Percentiles rank a stretch among this genome's conserved stretches.
Evolutionary conservation across 177 flowering plant genomes (phyloP).

Genomic region (Telopea speciosissima): DNA sequence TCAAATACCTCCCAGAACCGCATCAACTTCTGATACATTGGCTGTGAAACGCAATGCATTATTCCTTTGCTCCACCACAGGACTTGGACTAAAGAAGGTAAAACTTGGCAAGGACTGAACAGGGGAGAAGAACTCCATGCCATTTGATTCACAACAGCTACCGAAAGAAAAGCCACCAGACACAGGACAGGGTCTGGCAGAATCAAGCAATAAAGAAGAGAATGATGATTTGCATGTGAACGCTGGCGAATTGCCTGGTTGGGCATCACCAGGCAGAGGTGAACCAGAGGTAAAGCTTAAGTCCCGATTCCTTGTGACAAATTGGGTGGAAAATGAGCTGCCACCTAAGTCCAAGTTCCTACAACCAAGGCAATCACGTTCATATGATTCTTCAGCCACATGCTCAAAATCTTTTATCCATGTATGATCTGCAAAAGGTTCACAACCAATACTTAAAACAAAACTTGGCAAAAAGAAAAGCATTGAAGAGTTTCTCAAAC

Average conservation of each 20-base stretch:
- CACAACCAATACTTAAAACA: background rate
- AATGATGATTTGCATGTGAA: slow-evolving; percentile 76
- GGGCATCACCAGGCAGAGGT: slow-evolving; percentile 25
- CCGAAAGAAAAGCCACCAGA: slow-evolving; percentile 56
- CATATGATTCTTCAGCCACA: slow-evolving; percentile 17
- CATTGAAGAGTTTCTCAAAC: slow-evolving; percentile 1
- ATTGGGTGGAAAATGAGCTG: slow-evolving; percentile 26
- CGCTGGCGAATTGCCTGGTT: slow-evolving; percentile 35
- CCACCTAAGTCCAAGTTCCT: slow-evolving; percentile 19
- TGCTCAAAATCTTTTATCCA: slow-evolving; percentile 39
- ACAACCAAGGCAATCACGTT: slow-evolving; percentile 2
- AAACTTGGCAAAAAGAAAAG: background rate
- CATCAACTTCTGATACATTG: slow-evolving; percentile 16
- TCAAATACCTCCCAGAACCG: slow-evolving; percentile 36
- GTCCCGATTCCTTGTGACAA: slow-evolving; percentile 42
- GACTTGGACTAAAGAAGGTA: slow-evolving; percentile 46
- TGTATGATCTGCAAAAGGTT: slow-evolving; percentile 45
- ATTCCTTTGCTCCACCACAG: slow-evolving; percentile 27
- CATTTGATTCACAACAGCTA: slow-evolving; percentile 29
- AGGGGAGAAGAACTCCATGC: slow-evolving; percentile 39
- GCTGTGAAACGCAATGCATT: slow-evolving; percentile 16
- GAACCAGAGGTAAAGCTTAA: slow-evolving; percentile 55
- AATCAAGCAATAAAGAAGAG: slow-evolving; percentile 45
- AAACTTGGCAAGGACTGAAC: slow-evolving; percentile 63
- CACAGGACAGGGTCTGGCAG: slow-evolving; percentile 28